Evolutionary conservation across 805 yeast species (phyloP), one percentile per base, ranked within the genome.

Genomic region (Yamadazyma paraphyllophila): DNA sequence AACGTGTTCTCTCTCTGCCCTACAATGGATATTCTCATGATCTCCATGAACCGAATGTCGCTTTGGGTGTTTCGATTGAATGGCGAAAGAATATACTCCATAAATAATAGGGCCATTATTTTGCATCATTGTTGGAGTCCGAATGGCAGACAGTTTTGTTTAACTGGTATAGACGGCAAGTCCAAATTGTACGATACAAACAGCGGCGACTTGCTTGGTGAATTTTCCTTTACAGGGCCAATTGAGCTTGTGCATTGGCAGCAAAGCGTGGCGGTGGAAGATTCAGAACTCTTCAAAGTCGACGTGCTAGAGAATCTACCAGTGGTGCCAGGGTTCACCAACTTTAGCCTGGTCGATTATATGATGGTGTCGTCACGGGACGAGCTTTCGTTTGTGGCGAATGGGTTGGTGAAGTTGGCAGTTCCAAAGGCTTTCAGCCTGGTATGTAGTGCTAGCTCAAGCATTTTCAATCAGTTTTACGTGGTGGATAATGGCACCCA

Each of bases 51-150:
- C 55, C 65, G 55, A 47, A 67, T 45, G 59, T 81, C 77, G 3
- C 54, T 71, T 4, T 69, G 79, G 67, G 72, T 82, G 8, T 78
- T 75, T 51, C 71, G 88, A 39, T 60, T 73, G 35, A 76, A 74
- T 47, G 84, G 83, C 1, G 77, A 75, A 48, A 53, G 77, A 15
- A 77, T 80, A 4, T 80, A 80, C 70, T 69, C 79, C 12, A 62
- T 75, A 24, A 66, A 69, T 38, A 62, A 69, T 41, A 60, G 61
- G 42, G 60, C 67, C 8, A 57, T 56, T 12, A 69, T 71, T 25
- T 45, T 60, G 3, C 60, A 58, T 13, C 60, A 68, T 7, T 52
- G 59, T 20, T 72, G 63, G 63, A 59, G 61, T 47, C 60, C 58
- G 12, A 62, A 60, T 46, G 78, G 78, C 0, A 62, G 63, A 35